These are phyloP conservation scores for Solanum paucissectum DNA, from an alignment of 257 asterid genomes.

Conservation along the genomic window DNA sequence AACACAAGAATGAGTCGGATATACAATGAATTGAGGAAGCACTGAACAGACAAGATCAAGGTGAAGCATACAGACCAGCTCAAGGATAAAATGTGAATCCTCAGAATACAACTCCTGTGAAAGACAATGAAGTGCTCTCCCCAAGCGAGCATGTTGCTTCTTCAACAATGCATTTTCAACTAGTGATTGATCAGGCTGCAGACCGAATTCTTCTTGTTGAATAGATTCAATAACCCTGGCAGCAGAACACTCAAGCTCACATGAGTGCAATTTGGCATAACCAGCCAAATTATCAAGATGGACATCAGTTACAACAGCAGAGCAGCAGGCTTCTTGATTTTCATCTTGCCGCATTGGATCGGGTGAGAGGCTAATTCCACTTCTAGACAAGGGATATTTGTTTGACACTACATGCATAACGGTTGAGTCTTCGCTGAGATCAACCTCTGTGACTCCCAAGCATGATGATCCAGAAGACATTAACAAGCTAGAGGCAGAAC, in stretches of 20 bases:
- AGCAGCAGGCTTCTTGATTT: conserved; percentile 8
- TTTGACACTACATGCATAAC: conserved; percentile 5
- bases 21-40: neutral
- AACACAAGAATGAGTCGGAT: neutral
- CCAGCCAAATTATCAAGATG: conserved; percentile 8
- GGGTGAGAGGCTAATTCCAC: conserved; percentile 9
- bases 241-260: conserved; percentile 22
- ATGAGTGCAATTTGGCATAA: neutral
- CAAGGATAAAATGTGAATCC: conserved; percentile 94
- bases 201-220: conserved; percentile 79
- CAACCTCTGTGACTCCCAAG: conserved; percentile 16
- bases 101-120: conserved; percentile 92
- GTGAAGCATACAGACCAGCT: conserved; percentile 65
- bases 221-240: conserved; percentile 51
- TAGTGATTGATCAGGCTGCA: conserved; percentile 43
- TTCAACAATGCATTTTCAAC: conserved; percentile 55
- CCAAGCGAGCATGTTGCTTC: conserved; percentile 95
- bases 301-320: conserved; percentile 14
- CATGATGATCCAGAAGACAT: conserved; percentile 23
- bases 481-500: conserved; percentile 14
- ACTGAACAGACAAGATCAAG: conserved; percentile 27
- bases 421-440: conserved; percentile 15
- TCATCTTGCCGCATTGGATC: conserved; percentile 11
- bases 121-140: conserved; percentile 96
- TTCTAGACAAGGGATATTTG: conserved; percentile 7